phyloP scores from a whole-genome alignment of 306 rosid genomes.

The Sechiopsis laciniata region DNA sequence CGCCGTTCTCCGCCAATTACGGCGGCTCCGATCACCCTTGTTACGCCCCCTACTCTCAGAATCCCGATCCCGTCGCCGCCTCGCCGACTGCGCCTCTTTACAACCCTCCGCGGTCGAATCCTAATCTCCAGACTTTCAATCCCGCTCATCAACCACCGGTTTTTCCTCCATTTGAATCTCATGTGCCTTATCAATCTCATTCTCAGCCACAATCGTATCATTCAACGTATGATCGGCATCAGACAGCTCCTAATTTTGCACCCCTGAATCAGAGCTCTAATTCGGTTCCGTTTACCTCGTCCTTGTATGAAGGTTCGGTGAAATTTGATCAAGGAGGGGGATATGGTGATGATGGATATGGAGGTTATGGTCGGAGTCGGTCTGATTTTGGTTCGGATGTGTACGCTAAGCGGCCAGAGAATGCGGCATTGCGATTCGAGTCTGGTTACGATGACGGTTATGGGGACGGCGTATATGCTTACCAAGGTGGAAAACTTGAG shows the following conservation, averaged over 20 bases:
- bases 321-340: conserved; percentile 46
- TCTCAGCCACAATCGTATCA: conserved; percentile 48
- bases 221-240: conserved; percentile 62
- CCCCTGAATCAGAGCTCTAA: conserved; percentile 30
- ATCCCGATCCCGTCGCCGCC: conserved; percentile 50
- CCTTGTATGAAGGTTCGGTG: conserved; percentile 48
- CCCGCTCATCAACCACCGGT: conserved; percentile 43
- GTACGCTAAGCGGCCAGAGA: conserved; percentile 49
- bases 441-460: conserved; percentile 42
- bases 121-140: conserved; percentile 46
- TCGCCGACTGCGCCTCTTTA: conserved; percentile 59
- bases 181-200: conserved; percentile 41
- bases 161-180: conserved; percentile 58
- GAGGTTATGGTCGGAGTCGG: conserved; percentile 38
- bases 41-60: conserved; percentile 48
- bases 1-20: conserved; percentile 57
- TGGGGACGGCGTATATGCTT: conserved; percentile 76
- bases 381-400: conserved; percentile 55
- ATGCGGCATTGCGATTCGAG: conserved; percentile 33
- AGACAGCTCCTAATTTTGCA: conserved; percentile 42
- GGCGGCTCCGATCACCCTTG: conserved; percentile 44
- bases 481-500: conserved; percentile 68
- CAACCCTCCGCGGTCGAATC: conserved; percentile 37
- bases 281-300: conserved; percentile 40
- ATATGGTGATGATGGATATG: conserved; percentile 52